phyloP scores from a whole-genome alignment of 2,329 filamentous ascomycete genomes.

The Chaetomium olivaceum region DNA sequence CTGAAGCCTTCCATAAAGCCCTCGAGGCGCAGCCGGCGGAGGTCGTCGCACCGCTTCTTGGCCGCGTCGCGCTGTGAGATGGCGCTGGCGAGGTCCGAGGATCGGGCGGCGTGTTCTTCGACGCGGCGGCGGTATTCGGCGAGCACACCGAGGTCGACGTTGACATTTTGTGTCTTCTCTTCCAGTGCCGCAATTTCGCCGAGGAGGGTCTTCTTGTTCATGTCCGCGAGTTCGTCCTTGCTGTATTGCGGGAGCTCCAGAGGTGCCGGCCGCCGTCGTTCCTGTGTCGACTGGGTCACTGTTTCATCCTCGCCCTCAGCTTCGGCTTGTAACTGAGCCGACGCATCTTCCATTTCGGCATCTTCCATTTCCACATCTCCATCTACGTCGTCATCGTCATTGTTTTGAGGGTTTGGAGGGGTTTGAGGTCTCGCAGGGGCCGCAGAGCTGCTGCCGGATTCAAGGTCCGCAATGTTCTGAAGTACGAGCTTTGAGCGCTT shows the following conservation, averaged over 20 bases:
- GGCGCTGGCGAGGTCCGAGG: conserved; percentile 79
- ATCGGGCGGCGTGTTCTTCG: conserved; percentile 47
- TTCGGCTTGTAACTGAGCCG: conserved; percentile 35
- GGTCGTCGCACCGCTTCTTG: conserved; percentile 90
- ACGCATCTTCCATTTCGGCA: conserved; percentile 28
- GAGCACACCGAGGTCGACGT: conserved; percentile 79
- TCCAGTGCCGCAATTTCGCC: conserved; percentile 63
- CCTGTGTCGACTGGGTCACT: conserved; percentile 32
- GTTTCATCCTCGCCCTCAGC: conserved; percentile 35
- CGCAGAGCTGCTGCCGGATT: conserved; percentile 39
- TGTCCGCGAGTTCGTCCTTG: conserved; percentile 65
- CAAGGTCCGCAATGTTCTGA: conserved; percentile 75
- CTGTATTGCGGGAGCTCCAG: conserved; percentile 77
- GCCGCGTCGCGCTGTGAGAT: conserved; percentile 77
- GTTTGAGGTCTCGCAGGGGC: conserved; percentile 35
- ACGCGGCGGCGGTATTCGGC: conserved; percentile 45
- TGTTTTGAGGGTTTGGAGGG: conserved; percentile 27
- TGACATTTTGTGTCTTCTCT: conserved; percentile 77
- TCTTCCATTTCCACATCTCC: conserved; percentile 31
- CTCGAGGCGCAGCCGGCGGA: conserved; percentile 84
- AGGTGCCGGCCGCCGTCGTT: conserved; percentile 39
- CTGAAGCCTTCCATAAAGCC: conserved; percentile 99
- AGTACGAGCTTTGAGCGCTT: conserved; percentile 82
- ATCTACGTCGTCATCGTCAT: neutral
- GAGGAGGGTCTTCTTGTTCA: conserved; percentile 63